Evolutionary conservation across 1,284 basidiomycete genomes (phyloP).

Genomic region (Tremellales sp.): DNA sequence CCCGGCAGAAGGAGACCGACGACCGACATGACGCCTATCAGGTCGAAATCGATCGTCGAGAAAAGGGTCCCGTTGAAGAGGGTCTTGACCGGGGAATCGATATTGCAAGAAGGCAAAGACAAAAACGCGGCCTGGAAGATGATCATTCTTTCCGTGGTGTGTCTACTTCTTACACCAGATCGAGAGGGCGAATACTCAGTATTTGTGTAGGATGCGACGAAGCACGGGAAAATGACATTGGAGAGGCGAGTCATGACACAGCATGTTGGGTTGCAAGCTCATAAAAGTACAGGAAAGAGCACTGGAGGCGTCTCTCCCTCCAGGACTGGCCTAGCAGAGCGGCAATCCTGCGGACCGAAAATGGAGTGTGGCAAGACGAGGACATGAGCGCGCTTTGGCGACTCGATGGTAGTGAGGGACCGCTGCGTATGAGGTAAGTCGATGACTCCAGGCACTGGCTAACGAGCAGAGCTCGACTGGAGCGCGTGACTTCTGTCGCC

Average conservation of each 20-base stretch:
- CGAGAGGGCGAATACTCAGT: background rate
- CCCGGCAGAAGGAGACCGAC: conserved; percentile 27
- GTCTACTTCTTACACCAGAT: conserved; percentile 4
- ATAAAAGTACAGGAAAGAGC: conserved; percentile 39
- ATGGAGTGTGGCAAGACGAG: conserved; percentile 72
- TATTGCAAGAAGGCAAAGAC: conserved; percentile 44
- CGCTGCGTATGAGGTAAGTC: conserved; percentile 68
- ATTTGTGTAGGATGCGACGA: conserved; percentile 22
- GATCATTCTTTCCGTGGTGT: conserved; percentile 45
- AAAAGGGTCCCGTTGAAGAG: conserved; percentile 36
- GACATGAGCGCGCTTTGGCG: conserved; percentile 59
- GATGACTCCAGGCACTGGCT: background rate
- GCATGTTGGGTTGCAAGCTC: background rate
- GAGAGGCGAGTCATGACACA: conserved; percentile 29
- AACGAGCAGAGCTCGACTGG: conserved; percentile 28
- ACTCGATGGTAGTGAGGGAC: conserved; percentile 83
- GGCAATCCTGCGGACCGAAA: conserved; percentile 53
- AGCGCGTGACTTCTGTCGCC: conserved; percentile 31
- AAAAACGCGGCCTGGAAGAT: conserved; percentile 48
- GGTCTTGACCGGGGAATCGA: conserved; percentile 43
- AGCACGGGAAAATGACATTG: conserved; percentile 38
- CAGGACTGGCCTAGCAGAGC: conserved; percentile 46
- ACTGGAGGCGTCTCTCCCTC: conserved; percentile 42
- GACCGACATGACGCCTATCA: conserved; percentile 12
- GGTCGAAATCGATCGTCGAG: conserved; percentile 22